These are phyloP conservation scores for Diaporthe sp. DNA, from an alignment of 2,329 filamentous ascomycete genomes.

Conservation along the genomic window DNA sequence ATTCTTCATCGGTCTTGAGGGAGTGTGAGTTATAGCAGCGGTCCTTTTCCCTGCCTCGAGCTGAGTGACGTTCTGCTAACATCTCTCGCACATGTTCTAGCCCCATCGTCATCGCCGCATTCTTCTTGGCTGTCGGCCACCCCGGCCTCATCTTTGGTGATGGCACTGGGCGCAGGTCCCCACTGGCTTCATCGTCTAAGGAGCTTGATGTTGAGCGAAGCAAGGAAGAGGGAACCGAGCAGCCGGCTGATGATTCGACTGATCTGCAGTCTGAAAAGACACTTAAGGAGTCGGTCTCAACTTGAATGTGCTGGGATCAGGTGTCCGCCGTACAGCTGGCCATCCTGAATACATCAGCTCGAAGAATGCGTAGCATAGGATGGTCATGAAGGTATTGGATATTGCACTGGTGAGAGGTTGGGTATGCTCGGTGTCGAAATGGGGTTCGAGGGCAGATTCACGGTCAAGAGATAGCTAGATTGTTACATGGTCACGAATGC, in stretches of 20 bases:
- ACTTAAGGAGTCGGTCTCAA: not conserved
- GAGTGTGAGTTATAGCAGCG: constrained; percentile 24
- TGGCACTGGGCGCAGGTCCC: not conserved
- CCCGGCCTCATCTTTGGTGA: constrained; percentile 33
- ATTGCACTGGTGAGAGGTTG: not conserved
- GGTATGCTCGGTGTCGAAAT: not conserved
- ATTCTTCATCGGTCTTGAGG: constrained; percentile 41
- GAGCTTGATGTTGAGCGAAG: not conserved
- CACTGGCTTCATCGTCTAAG: constrained; percentile 1
- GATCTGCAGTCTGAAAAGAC: not conserved
- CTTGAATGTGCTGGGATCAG: not conserved
- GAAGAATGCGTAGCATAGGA: too few relatives aligned
- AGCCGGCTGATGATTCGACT: not conserved
- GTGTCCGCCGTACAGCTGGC: not conserved
- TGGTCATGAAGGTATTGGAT: not conserved
- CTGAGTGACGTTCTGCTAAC: not conserved
- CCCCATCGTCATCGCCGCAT: constrained; percentile 25
- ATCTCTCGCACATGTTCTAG: not conserved
- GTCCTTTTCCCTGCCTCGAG: not conserved
- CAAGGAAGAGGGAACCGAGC: not conserved
- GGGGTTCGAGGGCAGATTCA: not conserved
- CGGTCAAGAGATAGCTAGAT: not conserved
- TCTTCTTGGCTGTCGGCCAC: constrained; percentile 34
- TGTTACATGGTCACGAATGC: not conserved
- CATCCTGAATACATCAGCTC: not conserved